Evolutionary conservation across 139 green algal species (phyloP).

Genomic region (Desmodesmus armatus): DNA sequence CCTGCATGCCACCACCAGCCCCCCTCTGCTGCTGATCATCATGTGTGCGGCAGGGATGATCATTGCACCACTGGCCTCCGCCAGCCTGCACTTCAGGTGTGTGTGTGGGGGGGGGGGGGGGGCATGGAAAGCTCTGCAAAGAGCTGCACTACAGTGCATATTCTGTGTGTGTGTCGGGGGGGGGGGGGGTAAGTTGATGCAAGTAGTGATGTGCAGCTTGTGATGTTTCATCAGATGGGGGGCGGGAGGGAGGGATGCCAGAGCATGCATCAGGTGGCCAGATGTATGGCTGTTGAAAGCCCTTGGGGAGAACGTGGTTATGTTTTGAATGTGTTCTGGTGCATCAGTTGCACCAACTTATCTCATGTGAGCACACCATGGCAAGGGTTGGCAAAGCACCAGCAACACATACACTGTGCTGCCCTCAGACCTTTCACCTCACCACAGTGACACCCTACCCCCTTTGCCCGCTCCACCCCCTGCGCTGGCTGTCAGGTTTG

Average conservation of each 20-base stretch:
- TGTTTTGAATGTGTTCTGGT: not conserved
- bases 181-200: not conserved
- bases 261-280: not conserved
- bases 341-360: not conserved
- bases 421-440: not conserved
- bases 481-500: not conserved
- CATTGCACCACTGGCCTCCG: not conserved
- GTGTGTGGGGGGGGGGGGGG: no score
- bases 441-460: not conserved
- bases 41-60: not conserved
- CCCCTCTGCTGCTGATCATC: slow-evolving; percentile 2
- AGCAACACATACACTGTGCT: not conserved
- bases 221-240: not conserved
- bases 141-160: not conserved
- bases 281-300: no score
- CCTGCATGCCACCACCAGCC: not conserved
- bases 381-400: not conserved
- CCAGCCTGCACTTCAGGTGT: slow-evolving; percentile 17
- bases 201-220: not conserved
- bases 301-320: no score
- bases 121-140: not conserved
- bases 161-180: not conserved
- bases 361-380: not conserved
- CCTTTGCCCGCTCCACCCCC: not conserved
- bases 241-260: not conserved